phyloP scores from a whole-genome alignment of 768 basidiomycete species.

The Nidula microcarpa region DNA sequence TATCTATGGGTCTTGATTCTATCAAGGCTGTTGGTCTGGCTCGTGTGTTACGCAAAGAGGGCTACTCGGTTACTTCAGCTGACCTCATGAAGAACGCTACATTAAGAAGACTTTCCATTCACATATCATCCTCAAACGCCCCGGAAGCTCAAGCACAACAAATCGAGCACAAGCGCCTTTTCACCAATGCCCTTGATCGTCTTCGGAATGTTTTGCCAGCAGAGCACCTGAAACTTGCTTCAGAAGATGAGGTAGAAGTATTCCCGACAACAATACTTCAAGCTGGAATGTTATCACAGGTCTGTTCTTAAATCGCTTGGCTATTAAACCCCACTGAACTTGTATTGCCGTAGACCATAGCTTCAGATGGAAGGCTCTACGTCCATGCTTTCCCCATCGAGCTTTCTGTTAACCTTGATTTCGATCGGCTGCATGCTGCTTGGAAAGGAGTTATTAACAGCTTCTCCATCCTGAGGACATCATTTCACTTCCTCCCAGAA shows the following conservation, averaged over 20 bases:
- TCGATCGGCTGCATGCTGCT: conserved; percentile 24
- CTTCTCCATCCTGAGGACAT: conserved; percentile 41
- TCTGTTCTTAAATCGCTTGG: conserved; percentile 10
- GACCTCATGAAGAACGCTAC: conserved; percentile 31
- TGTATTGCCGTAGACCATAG: conserved; percentile 18
- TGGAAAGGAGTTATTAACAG: conserved; percentile 28
- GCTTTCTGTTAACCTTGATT: conserved; percentile 13
- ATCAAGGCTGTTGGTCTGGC: conserved; percentile 43
- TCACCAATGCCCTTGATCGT: neutral
- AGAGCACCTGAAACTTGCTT: conserved; percentile 10
- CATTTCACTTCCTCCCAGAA: conserved; percentile 40
- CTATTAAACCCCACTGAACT: neutral
- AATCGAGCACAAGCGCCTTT: neutral
- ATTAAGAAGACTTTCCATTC: conserved; percentile 10
- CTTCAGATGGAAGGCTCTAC: conserved; percentile 23
- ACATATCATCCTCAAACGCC: neutral
- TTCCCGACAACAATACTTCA: conserved; percentile 42
- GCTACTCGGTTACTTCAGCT: conserved; percentile 26
- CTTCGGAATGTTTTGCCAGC: neutral
- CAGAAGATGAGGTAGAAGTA: conserved; percentile 25
- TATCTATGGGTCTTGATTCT: conserved; percentile 45
- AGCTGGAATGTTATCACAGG: conserved; percentile 49
- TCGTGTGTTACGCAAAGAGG: conserved; percentile 24
- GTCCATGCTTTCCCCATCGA: conserved; percentile 25
- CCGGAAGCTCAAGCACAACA: neutral